These are phyloP conservation scores for Aspergillus bombycis DNA, from an alignment of 2,329 filamentous ascomycete genomes.

Conservation along the genomic window DNA sequence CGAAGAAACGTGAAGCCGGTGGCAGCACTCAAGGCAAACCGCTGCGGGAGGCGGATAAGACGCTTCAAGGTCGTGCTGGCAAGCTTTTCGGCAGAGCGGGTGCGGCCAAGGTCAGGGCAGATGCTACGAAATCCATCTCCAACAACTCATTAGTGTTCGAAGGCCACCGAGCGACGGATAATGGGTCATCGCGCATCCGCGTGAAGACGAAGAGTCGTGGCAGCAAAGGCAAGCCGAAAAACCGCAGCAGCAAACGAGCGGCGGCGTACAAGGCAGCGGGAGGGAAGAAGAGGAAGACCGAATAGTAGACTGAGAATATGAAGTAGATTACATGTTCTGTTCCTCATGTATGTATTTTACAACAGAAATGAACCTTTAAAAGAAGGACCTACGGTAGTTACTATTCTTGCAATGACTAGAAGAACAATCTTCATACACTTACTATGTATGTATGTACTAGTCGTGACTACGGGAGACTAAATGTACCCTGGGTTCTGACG, in stretches of 20 bases:
- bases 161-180: conserved; percentile 46
- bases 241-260: conserved; percentile 46
- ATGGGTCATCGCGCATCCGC: conserved; percentile 34
- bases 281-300: conserved; percentile 29
- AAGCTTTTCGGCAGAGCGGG: conserved; percentile 44
- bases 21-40: conserved; percentile 23
- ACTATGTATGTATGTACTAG: not conserved
- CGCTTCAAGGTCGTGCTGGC: conserved; percentile 43
- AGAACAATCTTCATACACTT: not conserved
- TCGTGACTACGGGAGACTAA: too few species aligned
- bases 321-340: not conserved
- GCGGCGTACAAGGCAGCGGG: conserved; percentile 47
- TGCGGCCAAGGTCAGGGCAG: conserved; percentile 39
- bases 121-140: conserved; percentile 31
- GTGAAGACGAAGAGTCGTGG: conserved; percentile 44
- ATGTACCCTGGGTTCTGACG: not conserved
- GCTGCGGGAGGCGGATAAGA: conserved; percentile 34
- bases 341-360: conserved; percentile 4
- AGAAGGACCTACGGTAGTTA: not conserved
- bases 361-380: not conserved
- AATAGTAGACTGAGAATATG: conserved; percentile 8
- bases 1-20: conserved; percentile 43
- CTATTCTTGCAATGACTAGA: not conserved
- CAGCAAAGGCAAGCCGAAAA: conserved; percentile 45
- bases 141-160: conserved; percentile 48